These are phyloP conservation scores for Coniella lustricola DNA, from an alignment of 2,329 filamentous ascomycete genomes.

Conservation along the genomic window DNA sequence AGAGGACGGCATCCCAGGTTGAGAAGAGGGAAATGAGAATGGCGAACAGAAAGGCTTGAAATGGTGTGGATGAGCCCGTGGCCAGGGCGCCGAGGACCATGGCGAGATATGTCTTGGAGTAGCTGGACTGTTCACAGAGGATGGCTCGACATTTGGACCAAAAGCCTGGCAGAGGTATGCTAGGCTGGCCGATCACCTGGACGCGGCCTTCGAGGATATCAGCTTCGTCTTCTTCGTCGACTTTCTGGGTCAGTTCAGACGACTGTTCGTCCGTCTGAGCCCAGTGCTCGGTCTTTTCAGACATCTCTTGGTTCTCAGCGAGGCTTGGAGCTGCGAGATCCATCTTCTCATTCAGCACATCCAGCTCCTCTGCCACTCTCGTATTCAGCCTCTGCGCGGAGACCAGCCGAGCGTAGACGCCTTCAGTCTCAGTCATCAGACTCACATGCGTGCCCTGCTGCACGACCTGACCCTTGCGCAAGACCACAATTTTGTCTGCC, in stretches of 20 bases:
- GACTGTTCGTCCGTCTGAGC: not conserved
- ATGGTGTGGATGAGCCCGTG: conserved; percentile 22
- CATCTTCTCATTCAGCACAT: not conserved
- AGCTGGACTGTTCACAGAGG: not conserved
- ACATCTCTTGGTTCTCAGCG: not conserved
- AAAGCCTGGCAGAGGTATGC: not conserved
- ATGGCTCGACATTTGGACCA: not conserved
- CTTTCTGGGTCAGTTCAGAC: not conserved
- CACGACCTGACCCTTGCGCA: conserved; percentile 48
- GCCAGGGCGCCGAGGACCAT: not conserved
- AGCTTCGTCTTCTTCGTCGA: not conserved
- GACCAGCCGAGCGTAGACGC: not conserved
- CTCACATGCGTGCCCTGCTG: conserved; percentile 55
- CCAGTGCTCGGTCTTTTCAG: not conserved
- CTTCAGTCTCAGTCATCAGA: conserved; percentile 36
- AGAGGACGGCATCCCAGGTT: conserved; percentile 1
- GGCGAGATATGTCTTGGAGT: not conserved
- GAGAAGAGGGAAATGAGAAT: conserved; percentile 44
- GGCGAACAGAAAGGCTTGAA: conserved; percentile 50
- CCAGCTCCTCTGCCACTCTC: not conserved
- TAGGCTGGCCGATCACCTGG: not conserved
- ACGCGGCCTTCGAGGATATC: not conserved
- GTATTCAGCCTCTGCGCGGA: not conserved
- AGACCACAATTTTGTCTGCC: conserved; percentile 57
- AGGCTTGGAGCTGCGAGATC: not conserved